Evolutionary conservation across 768 basidiomycete genomes (phyloP).

Genomic region (Boletus vermiculosoides): DNA sequence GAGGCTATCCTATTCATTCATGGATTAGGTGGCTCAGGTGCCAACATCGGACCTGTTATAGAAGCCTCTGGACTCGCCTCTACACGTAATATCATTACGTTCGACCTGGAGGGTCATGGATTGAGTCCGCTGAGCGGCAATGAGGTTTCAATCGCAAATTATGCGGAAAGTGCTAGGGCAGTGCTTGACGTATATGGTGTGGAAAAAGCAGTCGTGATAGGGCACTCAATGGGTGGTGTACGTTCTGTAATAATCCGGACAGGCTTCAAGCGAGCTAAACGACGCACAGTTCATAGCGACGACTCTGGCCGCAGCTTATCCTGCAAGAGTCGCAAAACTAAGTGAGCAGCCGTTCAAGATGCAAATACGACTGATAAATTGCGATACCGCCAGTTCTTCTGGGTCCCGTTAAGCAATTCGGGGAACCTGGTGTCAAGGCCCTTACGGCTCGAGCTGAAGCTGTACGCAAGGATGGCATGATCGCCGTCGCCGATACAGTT

Average conservation of each 20-base stretch:
- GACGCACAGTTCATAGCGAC: not conserved
- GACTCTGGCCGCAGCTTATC: not conserved
- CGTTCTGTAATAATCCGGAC: not conserved
- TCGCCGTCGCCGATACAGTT: conserved; percentile 1
- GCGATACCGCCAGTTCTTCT: not conserved
- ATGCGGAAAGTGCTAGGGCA: conserved; percentile 11
- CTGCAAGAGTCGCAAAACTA: conserved; percentile 1
- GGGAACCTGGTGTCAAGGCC: not conserved
- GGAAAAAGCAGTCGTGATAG: conserved; percentile 4
- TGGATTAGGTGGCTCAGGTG: conserved; percentile 1
- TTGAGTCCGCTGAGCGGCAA: conserved; percentile 15
- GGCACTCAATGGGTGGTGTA: conserved; percentile 9
- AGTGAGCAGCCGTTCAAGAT: not conserved
- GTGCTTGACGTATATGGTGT: conserved; percentile 12
- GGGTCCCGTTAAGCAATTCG: not conserved
- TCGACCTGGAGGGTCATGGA: conserved; percentile 5
- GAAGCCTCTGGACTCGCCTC: conserved; percentile 7
- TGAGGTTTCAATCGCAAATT: conserved; percentile 11
- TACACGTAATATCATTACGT: conserved; percentile 18
- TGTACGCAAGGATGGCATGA: conserved; percentile 8
- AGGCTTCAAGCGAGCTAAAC: not conserved
- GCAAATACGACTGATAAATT: not conserved
- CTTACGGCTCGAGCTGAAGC: conserved; percentile 1
- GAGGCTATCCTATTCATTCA: conserved; percentile 9
- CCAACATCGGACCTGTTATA: conserved; percentile 7